Conservation (phyloP, 441 rosid species). For the Adansonia gregorii region DNA sequence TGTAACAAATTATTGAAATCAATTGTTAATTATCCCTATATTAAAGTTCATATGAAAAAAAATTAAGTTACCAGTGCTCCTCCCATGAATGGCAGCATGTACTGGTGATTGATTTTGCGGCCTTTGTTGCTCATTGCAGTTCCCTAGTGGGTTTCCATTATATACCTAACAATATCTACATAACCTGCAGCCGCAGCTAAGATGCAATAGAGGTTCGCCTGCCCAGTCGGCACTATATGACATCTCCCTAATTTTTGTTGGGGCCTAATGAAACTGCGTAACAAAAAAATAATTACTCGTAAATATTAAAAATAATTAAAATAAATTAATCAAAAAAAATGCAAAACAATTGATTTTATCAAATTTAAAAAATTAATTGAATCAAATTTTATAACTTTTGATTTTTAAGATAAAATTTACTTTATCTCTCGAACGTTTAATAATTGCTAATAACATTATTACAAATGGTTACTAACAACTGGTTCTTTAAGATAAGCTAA, state of each 20-base stretch:
- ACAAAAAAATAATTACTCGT: too few species aligned
- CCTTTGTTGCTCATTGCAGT: background rate
- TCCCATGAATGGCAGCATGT: conserved; percentile 13
- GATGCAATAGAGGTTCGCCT: conserved; percentile 19
- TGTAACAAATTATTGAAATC: background rate
- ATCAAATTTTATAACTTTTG: too few species aligned
- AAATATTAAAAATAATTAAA: too few species aligned
- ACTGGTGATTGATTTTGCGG: background rate
- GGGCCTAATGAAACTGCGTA: too few species aligned
- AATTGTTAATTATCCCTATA: background rate
- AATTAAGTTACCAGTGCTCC: background rate
- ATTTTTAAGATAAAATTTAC: too few species aligned
- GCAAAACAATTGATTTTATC: too few species aligned
- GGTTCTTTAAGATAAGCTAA: too few species aligned
- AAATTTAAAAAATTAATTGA: too few species aligned
- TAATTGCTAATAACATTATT: too few species aligned
- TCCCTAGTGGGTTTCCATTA: background rate
- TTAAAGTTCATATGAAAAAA: background rate
- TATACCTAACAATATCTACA: background rate
- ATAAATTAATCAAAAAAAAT: too few species aligned
- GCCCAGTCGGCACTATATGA: background rate
- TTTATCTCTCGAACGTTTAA: too few species aligned
- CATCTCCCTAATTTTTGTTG: background rate
- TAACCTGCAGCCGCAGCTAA: conserved; percentile 23
- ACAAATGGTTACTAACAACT: too few species aligned